Conservation (phyloP, 345 rosid genomes). For the Pistacia atlantica region DNA sequence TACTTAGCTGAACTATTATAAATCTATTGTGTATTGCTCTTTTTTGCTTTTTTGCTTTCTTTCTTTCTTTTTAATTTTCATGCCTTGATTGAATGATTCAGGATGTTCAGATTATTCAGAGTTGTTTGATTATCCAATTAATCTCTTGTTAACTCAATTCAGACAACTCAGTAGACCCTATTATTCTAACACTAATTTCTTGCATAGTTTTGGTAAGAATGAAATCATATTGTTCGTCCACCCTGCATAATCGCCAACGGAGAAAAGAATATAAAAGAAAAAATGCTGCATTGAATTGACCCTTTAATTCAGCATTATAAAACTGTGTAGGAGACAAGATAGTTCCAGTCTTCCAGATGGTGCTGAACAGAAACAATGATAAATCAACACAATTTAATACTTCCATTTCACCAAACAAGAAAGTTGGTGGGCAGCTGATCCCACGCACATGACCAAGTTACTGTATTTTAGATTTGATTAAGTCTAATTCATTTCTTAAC, state of each 20-base stretch:
- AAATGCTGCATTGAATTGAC: not conserved
- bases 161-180: too few species aligned
- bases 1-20: too few species aligned
- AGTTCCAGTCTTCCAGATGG: not conserved
- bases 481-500: too few species aligned
- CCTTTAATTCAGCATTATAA: not conserved
- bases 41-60: too few species aligned
- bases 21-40: too few species aligned
- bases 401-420: conserved; percentile 13
- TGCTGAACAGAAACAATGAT: not conserved
- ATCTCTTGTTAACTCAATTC: too few species aligned
- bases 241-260: not conserved
- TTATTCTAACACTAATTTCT: not conserved
- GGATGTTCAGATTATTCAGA: too few species aligned
- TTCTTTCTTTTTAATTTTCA: too few species aligned
- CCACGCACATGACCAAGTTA: not conserved
- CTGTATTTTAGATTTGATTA: not conserved
- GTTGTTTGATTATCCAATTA: too few species aligned
- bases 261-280: too few species aligned
- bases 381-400: conserved; percentile 6
- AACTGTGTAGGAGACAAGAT: not conserved
- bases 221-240: not conserved
- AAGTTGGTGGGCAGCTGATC: conserved; percentile 7
- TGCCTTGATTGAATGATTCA: too few species aligned
- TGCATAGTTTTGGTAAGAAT: not conserved